These are phyloP conservation scores for Colletotrichum kahawae DNA, from an alignment of 2,329 filamentous ascomycete genomes.

Conservation along the genomic window DNA sequence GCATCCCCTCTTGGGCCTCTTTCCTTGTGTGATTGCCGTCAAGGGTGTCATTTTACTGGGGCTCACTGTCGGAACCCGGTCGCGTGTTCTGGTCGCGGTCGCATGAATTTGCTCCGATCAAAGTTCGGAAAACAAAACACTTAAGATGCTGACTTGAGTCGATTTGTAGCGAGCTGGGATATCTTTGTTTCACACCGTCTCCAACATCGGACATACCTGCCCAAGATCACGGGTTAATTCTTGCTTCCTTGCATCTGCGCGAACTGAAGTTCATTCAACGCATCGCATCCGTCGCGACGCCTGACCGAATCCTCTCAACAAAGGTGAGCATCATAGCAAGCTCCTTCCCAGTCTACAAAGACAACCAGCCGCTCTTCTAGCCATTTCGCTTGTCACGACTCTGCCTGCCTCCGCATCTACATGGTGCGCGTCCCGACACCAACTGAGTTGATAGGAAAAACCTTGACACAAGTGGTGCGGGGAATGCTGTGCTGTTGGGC, in stretches of 20 bases:
- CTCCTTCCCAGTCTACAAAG: background rate
- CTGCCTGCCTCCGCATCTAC: background rate
- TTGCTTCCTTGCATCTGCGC: background rate
- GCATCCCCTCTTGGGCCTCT: constrained; percentile 9
- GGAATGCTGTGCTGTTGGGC: constrained; percentile 2
- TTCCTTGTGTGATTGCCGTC: constrained; percentile 17
- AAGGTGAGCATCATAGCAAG: background rate
- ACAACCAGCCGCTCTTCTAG: background rate
- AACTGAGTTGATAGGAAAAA: constrained; percentile 1
- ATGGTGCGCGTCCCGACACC: background rate
- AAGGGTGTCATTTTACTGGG: constrained; percentile 7
- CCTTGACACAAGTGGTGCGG: constrained; percentile 10
- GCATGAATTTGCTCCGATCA: constrained; percentile 22
- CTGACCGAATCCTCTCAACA: background rate
- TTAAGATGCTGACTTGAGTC: constrained; percentile 23
- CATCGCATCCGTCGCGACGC: background rate
- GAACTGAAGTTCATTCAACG: background rate
- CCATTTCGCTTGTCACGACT: background rate
- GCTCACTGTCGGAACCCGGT: constrained; percentile 11
- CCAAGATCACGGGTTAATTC: constrained; percentile 10
- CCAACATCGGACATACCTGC: constrained; percentile 16
- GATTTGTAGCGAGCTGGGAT: constrained; percentile 17
- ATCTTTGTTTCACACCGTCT: constrained; percentile 20
- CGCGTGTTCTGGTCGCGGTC: constrained; percentile 21
- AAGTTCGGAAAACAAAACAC: constrained; percentile 23